These are phyloP conservation scores for Penicillium goetzii DNA, from an alignment of 495 filamentous ascomycete genomes.

Conservation along the genomic window DNA sequence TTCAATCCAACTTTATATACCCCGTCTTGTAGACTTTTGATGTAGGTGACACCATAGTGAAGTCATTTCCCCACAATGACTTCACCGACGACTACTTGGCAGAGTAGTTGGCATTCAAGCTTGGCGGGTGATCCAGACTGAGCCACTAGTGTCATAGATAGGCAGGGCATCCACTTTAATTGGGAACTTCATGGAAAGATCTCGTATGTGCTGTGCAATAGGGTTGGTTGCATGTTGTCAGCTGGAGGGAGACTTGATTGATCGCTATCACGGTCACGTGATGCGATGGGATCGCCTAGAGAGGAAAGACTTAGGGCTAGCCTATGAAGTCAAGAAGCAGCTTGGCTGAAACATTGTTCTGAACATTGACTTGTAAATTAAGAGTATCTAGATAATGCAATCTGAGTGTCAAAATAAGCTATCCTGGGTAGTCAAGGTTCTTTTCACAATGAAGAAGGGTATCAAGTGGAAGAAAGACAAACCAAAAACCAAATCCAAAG, in stretches of 20 bases:
- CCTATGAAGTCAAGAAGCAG: background rate
- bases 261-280: background rate
- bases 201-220: background rate
- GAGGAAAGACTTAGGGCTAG: background rate
- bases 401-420: no score
- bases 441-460: background rate
- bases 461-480: background rate
- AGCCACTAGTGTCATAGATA: background rate
- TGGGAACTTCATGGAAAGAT: no score
- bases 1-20: background rate
- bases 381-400: background rate
- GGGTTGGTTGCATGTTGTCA: background rate
- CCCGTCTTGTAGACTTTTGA: background rate
- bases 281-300: background rate
- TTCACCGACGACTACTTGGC: constrained; percentile 31
- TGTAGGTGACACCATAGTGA: constrained; percentile 43
- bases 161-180: background rate
- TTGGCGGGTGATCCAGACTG: background rate
- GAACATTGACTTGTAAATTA: background rate
- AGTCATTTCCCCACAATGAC: constrained; percentile 43
- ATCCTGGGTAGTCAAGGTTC: no score
- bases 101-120: background rate
- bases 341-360: background rate
- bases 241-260: no score
- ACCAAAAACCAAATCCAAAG: background rate